Evolutionary conservation across 805 yeast species (phyloP).

Genomic region (Candida multigemmis): DNA sequence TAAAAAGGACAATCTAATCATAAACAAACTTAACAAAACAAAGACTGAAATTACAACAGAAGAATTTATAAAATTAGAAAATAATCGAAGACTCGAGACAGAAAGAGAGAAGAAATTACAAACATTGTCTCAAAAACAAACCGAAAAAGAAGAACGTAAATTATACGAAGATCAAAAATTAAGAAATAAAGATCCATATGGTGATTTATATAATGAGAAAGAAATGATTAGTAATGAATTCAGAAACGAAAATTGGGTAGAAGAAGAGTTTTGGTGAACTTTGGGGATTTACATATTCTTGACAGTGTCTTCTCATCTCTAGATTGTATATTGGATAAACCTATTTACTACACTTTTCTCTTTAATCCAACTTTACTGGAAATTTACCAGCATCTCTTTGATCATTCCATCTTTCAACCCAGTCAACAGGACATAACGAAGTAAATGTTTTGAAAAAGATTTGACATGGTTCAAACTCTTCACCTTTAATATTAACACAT

Average conservation of each 20-base stretch:
- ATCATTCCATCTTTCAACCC: conserved; percentile 85
- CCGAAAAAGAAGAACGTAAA: conserved; percentile 24
- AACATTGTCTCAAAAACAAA: conserved; percentile 18
- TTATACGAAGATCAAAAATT: conserved; percentile 30
- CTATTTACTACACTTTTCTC: background rate
- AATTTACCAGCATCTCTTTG: conserved; percentile 57
- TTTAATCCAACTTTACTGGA: conserved; percentile 29
- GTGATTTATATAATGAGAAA: conserved; percentile 25
- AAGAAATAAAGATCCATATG: conserved; percentile 20
- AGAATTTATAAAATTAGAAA: conserved; percentile 24
- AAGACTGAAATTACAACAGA: conserved; percentile 47
- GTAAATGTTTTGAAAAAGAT: conserved; percentile 88
- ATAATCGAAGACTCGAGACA: conserved; percentile 16
- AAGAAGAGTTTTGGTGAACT: conserved; percentile 29
- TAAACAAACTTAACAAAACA: conserved; percentile 60
- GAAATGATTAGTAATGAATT: conserved; percentile 23
- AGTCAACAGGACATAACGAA: conserved; percentile 75
- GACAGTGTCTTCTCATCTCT: background rate
- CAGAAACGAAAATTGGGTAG: conserved; percentile 26
- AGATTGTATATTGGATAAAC: no score
- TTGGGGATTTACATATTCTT: background rate
- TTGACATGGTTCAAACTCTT: conserved; percentile 96
- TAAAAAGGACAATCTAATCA: conserved; percentile 46
- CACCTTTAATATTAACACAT: conserved; percentile 94
- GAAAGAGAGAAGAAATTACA: conserved; percentile 32